Percentiles rank a stretch among this genome's conserved stretches.
Conservation (phyloP, 257 asterid species). For the Penstemon newberryi region DNA sequence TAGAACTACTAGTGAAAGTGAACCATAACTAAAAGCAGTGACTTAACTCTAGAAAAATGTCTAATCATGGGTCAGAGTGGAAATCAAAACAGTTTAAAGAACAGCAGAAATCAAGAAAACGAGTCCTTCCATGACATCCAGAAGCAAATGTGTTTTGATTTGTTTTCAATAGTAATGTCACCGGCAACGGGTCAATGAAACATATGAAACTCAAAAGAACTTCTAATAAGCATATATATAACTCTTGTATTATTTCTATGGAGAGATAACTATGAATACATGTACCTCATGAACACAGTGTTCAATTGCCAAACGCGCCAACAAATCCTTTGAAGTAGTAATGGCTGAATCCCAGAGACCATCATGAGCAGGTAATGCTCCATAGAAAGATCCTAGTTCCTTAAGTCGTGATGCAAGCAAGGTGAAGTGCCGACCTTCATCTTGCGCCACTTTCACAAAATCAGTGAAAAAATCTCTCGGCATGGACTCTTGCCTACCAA, state of each 20-base stretch:
- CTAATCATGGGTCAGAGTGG: too few relatives aligned
- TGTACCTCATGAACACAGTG: constrained; percentile 96
- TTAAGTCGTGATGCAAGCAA: constrained; percentile 74
- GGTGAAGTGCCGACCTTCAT: constrained; percentile 90
- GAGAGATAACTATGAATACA: constrained; percentile 13
- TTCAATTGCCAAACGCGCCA: constrained; percentile 84
- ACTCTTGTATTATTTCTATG: constrained; percentile 14
- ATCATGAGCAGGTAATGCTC: constrained; percentile 94
- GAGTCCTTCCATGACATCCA: background rate
- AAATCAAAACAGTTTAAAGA: too few relatives aligned
- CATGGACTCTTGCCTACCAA: constrained; percentile 82
- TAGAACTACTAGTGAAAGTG: too few relatives aligned
- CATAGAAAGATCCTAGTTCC: constrained; percentile 87
- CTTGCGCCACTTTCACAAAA: constrained; percentile 96
- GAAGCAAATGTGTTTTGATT: background rate
- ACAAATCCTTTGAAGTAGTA: constrained; percentile 76
- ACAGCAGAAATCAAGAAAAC: too few relatives aligned
- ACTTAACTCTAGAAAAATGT: too few relatives aligned
- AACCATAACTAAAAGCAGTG: too few relatives aligned
- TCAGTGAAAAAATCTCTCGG: constrained; percentile 91
- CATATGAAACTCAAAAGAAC: background rate
- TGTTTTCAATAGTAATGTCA: background rate
- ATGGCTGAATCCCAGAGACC: constrained; percentile 98
- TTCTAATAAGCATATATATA: background rate
- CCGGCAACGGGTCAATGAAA: constrained; percentile 2